Percentiles rank a stretch among this genome's conserved stretches.
Conservation (phyloP, 2,329 filamentous ascomycete genomes). For the Thielaviopsis ethacetica region DNA sequence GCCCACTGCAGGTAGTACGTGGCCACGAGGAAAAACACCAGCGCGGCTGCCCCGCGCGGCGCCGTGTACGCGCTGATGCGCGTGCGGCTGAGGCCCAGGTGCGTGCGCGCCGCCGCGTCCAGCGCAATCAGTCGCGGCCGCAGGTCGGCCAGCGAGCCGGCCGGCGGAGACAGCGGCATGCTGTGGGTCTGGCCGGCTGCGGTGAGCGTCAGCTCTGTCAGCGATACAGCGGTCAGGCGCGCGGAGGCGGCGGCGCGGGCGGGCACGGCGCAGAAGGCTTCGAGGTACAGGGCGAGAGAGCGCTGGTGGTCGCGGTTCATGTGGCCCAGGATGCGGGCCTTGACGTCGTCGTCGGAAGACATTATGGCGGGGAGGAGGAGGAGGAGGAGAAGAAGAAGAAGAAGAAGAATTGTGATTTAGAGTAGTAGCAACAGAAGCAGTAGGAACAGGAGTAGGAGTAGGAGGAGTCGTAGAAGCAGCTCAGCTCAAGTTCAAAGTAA, state of each 20-base stretch:
- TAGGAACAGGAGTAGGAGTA: background rate
- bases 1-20: slow-evolving; percentile 28
- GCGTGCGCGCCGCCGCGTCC: slow-evolving; percentile 37
- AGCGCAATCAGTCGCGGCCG: slow-evolving; percentile 58
- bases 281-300: slow-evolving; percentile 52
- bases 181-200: slow-evolving; percentile 28
- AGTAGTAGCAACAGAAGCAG: no score
- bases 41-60: slow-evolving; percentile 19
- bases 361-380: background rate
- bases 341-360: slow-evolving; percentile 17
- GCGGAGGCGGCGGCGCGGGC: background rate
- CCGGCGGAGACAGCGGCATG: slow-evolving; percentile 53
- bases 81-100: slow-evolving; percentile 40
- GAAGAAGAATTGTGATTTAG: background rate
- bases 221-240: slow-evolving; percentile 13
- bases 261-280: background rate
- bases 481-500: background rate
- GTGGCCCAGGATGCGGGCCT: slow-evolving; percentile 44
- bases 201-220: slow-evolving; percentile 47
- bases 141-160: slow-evolving; percentile 50
- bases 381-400: no score
- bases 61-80: slow-evolving; percentile 25
- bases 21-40: slow-evolving; percentile 32
- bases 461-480: background rate
- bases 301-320: slow-evolving; percentile 74